Percentiles rank a stretch among this genome's conserved stretches.
Evolutionary conservation across 805 yeast genomes (phyloP).

Genomic region (Kodamaea neixiangensis): DNA sequence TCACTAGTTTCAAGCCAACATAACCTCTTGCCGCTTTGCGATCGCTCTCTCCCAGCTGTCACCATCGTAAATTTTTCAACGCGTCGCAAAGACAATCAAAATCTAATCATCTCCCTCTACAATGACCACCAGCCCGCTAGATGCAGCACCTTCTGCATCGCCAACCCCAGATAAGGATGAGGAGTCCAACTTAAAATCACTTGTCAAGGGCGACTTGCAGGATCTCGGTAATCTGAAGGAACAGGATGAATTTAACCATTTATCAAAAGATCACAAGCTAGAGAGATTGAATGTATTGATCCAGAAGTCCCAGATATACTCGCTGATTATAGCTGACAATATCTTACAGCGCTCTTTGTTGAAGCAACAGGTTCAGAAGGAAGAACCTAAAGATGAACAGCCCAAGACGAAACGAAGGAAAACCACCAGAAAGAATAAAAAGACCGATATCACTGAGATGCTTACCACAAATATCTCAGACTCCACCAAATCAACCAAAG

Average conservation of each 20-base stretch:
- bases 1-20: too few relatives aligned
- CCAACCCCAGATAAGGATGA: background rate
- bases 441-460: slow-evolving; percentile 15
- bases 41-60: too few relatives aligned
- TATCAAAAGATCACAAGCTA: slow-evolving; percentile 59
- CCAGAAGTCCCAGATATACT: slow-evolving; percentile 84
- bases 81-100: slow-evolving; percentile 6
- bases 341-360: slow-evolving; percentile 44
- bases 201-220: slow-evolving; percentile 9
- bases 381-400: slow-evolving; percentile 20
- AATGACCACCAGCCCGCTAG: slow-evolving; percentile 5
- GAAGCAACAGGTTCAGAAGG: slow-evolving; percentile 20
- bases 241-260: slow-evolving; percentile 43
- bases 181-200: slow-evolving; percentile 4
- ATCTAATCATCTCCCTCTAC: background rate
- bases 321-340: slow-evolving; percentile 82
- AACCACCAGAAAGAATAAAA: slow-evolving; percentile 30
- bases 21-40: too few relatives aligned
- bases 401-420: slow-evolving; percentile 12
- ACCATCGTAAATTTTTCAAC: too few relatives aligned
- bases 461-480: slow-evolving; percentile 18
- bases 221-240: slow-evolving; percentile 20
- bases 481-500: slow-evolving; percentile 19
- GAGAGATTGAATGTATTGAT: slow-evolving; percentile 71
- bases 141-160: background rate